These are phyloP conservation scores for Xylariaceae sp. DNA, from an alignment of 2,329 filamentous ascomycete species.

Conservation along the genomic window DNA sequence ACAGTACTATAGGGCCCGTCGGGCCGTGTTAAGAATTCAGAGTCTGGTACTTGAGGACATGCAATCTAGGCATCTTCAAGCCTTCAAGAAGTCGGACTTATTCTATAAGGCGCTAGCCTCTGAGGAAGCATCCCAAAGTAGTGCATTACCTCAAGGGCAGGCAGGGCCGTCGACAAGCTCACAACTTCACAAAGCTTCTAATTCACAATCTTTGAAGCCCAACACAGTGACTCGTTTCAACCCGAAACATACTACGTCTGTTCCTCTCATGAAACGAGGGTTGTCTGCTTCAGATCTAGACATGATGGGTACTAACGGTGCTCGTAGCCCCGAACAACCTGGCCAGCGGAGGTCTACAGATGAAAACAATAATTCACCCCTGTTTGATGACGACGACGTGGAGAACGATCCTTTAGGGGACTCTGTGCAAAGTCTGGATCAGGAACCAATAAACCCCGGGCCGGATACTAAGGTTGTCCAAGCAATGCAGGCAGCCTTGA, in stretches of 20 bases:
- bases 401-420: constrained; percentile 66
- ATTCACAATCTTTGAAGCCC: constrained; percentile 43
- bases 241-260: constrained; percentile 35
- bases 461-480: constrained; percentile 80
- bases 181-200: constrained; percentile 32
- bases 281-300: constrained; percentile 49
- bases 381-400: constrained; percentile 80
- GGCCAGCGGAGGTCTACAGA: constrained; percentile 66
- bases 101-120: constrained; percentile 95
- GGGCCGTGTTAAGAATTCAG: constrained; percentile 76
- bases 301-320: constrained; percentile 36
- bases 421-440: constrained; percentile 76
- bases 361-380: constrained; percentile 47
- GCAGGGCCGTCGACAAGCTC: constrained; percentile 28
- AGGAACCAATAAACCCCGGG: constrained; percentile 57
- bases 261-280: constrained; percentile 37
- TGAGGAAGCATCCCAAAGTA: constrained; percentile 61
- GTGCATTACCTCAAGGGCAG: constrained; percentile 18
- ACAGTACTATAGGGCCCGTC: constrained; percentile 79
- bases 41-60: constrained; percentile 80
- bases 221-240: constrained; percentile 42
- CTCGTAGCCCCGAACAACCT: constrained; percentile 38
- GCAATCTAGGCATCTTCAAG: constrained; percentile 72
- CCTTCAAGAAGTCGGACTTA: constrained; percentile 87
- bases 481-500: constrained; percentile 88